Percentiles rank a stretch among this genome's conserved stretches.
Evolutionary conservation across 2,329 filamentous ascomycete species (phyloP).

Genomic region (Pestalotiopsis sp.): DNA sequence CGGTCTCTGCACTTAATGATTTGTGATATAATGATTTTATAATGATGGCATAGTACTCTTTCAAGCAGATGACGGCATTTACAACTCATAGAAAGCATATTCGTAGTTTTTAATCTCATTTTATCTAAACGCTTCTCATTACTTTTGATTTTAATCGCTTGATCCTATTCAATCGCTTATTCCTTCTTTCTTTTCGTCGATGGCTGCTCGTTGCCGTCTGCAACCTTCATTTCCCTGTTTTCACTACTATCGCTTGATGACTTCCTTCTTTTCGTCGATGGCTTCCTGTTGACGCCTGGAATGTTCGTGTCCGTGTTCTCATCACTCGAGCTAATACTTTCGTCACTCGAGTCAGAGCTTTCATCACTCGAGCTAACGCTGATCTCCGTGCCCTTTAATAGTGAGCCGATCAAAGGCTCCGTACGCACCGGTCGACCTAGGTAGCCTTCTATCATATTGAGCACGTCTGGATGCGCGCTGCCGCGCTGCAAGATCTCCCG

Average conservation of each 20-base stretch:
- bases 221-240: no score
- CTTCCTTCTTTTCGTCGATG: no score
- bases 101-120: background rate
- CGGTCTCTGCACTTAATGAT: conserved; percentile 6
- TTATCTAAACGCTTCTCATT: background rate
- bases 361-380: background rate
- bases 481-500: background rate
- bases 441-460: background rate
- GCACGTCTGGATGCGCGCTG: background rate
- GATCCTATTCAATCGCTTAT: no score
- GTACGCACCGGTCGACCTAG: background rate
- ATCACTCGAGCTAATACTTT: background rate
- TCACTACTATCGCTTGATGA: no score
- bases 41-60: background rate
- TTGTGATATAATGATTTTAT: background rate
- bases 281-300: background rate
- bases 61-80: background rate
- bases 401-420: background rate
- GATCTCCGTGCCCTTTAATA: background rate
- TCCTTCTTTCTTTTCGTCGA: no score
- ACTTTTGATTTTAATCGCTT: background rate
- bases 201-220: no score
- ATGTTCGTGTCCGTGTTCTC: background rate
- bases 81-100: conserved; percentile 1
- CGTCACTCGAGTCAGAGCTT: background rate